Evolutionary conservation across 2,329 filamentous ascomycete genomes (phyloP).

Genomic region (Alternaria angustiovoidea): DNA sequence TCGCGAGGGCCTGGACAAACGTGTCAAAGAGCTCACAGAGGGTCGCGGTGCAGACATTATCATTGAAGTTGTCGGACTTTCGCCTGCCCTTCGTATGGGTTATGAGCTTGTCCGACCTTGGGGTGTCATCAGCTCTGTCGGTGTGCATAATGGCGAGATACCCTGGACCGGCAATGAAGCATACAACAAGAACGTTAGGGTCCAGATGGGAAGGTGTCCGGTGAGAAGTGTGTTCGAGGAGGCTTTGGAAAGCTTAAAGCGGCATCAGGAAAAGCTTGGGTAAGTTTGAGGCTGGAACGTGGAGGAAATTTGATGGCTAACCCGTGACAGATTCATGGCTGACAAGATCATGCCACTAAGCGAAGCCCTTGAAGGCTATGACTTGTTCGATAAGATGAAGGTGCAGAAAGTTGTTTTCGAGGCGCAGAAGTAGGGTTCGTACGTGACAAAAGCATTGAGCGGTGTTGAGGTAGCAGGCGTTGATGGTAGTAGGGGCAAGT

Average conservation of each 20-base stretch:
- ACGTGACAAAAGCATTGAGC: neutral
- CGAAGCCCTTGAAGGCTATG: conserved; percentile 61
- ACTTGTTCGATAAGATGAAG: conserved; percentile 63
- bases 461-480: conserved; percentile 2
- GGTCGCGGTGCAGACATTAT: conserved; percentile 87
- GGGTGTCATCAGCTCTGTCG: conserved; percentile 58
- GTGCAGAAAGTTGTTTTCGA: conserved; percentile 63
- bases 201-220: conserved; percentile 61
- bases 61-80: conserved; percentile 64
- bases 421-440: conserved; percentile 45
- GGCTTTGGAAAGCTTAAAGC: conserved; percentile 55
- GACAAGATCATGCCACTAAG: conserved; percentile 62
- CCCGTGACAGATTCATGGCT: conserved; percentile 56
- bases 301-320: conserved; percentile 3
- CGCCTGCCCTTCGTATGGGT: conserved; percentile 57
- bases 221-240: conserved; percentile 60
- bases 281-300: conserved; percentile 25
- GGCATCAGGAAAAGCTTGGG: conserved; percentile 60
- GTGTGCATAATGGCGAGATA: conserved; percentile 60
- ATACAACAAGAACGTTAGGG: conserved; percentile 60
- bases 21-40: conserved; percentile 77
- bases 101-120: conserved; percentile 60
- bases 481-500: neutral
- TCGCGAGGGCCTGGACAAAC: conserved; percentile 68
- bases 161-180: conserved; percentile 58